phyloP scores from a whole-genome alignment of 768 basidiomycete genomes.

The Russula griseocarnosa region DNA sequence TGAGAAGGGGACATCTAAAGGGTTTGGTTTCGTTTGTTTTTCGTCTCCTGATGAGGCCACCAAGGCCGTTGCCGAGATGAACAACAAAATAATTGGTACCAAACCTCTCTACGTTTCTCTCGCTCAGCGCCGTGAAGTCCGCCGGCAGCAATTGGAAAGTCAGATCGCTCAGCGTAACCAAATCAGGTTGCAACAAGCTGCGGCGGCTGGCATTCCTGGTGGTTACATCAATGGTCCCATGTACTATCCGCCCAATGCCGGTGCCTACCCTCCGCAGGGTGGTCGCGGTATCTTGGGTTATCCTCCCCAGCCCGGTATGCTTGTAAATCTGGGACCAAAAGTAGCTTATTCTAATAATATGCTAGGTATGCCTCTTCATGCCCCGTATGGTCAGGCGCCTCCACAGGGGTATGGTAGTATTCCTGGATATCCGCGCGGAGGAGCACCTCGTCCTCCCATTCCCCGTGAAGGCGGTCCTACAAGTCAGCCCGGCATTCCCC shows the following conservation, averaged over 20 bases:
- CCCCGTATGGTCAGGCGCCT: conserved; percentile 66
- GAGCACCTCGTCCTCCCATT: conserved; percentile 57
- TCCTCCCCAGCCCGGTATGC: conserved; percentile 77
- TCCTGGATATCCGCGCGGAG: conserved; percentile 60
- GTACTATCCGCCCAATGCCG: conserved; percentile 78
- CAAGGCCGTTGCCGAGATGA: conserved; percentile 99
- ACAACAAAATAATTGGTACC: conserved; percentile 99
- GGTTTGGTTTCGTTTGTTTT: conserved; percentile 99
- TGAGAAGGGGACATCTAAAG: conserved; percentile 88
- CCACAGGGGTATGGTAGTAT: conserved; percentile 72
- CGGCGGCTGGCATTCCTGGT: conserved; percentile 78
- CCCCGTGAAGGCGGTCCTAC: conserved; percentile 68
- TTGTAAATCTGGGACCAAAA: neutral
- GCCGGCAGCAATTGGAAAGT: conserved; percentile 96
- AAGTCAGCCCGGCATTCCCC: conserved; percentile 46
- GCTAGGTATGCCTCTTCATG: conserved; percentile 73
- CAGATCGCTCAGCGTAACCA: conserved; percentile 98
- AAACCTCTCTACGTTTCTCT: conserved; percentile 99
- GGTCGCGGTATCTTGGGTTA: conserved; percentile 77
- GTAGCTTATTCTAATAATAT: conserved; percentile 48
- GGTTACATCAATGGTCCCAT: conserved; percentile 82
- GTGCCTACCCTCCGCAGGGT: conserved; percentile 73
- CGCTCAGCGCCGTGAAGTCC: conserved; percentile 96
- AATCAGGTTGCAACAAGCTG: conserved; percentile 94
- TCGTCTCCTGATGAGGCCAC: conserved; percentile 97